Conservation (phyloP, 108 stramenopile species). For the Fragilaria crotonensis region DNA sequence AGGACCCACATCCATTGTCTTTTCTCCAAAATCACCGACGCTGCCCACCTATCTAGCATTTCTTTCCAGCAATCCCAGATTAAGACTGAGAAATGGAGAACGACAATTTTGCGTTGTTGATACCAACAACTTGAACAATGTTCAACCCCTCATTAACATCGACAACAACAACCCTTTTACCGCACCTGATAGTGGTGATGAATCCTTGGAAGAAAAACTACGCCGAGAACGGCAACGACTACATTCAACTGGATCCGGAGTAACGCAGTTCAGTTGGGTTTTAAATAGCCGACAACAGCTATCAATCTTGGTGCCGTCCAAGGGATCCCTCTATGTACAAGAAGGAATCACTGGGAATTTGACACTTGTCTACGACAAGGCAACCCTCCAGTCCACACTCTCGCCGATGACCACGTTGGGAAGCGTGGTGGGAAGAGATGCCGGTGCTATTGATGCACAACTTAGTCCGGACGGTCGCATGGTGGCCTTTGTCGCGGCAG, state of each 20-base stretch:
- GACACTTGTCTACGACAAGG: conserved; percentile 39
- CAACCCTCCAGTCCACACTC: neutral
- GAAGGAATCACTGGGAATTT: conserved; percentile 34
- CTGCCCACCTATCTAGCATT: conserved; percentile 20
- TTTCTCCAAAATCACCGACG: conserved; percentile 5
- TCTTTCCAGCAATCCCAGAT: conserved; percentile 9
- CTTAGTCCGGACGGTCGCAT: conserved; percentile 52
- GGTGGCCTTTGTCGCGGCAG: conserved; percentile 53
- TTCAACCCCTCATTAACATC: conserved; percentile 1
- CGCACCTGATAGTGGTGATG: neutral
- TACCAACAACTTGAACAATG: conserved; percentile 11
- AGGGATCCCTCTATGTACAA: conserved; percentile 56
- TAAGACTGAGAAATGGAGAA: neutral
- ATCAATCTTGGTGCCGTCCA: conserved; percentile 48
- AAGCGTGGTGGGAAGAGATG: conserved; percentile 5
- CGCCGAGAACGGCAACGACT: conserved; percentile 55
- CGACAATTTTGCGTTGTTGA: conserved; percentile 5
- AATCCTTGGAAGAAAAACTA: conserved; percentile 45
- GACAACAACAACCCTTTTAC: neutral
- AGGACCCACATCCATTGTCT: conserved; percentile 9
- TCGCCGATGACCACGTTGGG: neutral
- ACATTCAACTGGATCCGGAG: conserved; percentile 27
- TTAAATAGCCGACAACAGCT: conserved; percentile 14
- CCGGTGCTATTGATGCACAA: conserved; percentile 55
- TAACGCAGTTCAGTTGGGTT: conserved; percentile 56